Base-by-base conservation (phyloP, 2,329 filamentous ascomycete genomes). In the Colletotrichum sp. region DNA sequence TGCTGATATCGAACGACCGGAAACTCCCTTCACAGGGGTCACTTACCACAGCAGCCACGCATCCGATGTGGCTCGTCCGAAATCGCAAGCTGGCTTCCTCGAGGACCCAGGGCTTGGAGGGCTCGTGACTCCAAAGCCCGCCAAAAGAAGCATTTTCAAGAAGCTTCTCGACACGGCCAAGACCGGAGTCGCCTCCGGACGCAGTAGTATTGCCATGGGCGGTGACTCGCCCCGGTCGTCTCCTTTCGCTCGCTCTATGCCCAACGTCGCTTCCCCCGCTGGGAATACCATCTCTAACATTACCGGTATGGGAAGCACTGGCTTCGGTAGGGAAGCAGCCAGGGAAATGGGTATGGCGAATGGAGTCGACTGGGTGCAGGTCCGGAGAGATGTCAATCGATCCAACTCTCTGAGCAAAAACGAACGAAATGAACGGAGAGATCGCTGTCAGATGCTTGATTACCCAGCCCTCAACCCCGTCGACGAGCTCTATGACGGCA, bases 91-190 rank as follows among this genome's bases (percentile, higher is more conserved):
- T 24, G 93, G 91, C 2, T 93, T 92, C 71, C 86, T 90, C 2
- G 92, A 93, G 24, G 94, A 96, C 64, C 90, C 92, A 52, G 91
- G 94, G 1, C 89, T 98, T 7, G 96, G 96, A 55, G 96, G 96
- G 1, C 90, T 99, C 10, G 89, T 93, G 8, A 87, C 90, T 76
- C 96, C 96, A 0, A 94, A 96, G 85, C 89, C 92, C 2, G 95
- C 95, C 78, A 97, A 95, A 84, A 93, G 93, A 77, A 96, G 95
- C 65, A 98, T 99, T 81, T 97, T 99, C 89, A 97, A 96, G 85
- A 98, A 98, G 82, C 96, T 99, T 80, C 92, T 98, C 34, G 96
- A 98, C 79, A 95, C 95, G 4, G 96, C 96, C 18, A 98, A 98
- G 87, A 98, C 96, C 0, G 95, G 96, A 36, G 96, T 98, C 39